Evolutionary conservation across 768 basidiomycete species (phyloP), one percentile per base, ranked within the genome.

Genomic region (Pulveroboletus sp.): DNA sequence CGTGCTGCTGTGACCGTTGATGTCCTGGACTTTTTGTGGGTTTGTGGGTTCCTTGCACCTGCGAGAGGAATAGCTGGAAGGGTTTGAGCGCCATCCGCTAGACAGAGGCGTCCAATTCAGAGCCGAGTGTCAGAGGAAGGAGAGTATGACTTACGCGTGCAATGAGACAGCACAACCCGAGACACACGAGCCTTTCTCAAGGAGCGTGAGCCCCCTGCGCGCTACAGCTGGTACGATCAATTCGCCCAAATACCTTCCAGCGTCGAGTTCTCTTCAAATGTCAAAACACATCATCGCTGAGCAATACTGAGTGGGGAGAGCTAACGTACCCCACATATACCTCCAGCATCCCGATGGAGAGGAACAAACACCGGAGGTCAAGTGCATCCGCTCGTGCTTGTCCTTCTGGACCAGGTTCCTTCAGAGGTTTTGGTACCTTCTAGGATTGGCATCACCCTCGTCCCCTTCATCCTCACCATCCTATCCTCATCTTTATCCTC

Each of bases 211-310:
- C 57, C 95, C 92, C 69, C 93, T 94, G 46, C 90, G 81, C 62
- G 86, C 84, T 39, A 97, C 89, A 5, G 91, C 82, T 3, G 95
- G 95, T 30, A 96, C 81, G 60, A 97, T 91, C 15, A 99, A 73
- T 58, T 97, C 92, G 9, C 89, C 74, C 66, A 82, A 18, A 76
- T 67, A 26, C 89, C 86, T 51, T 83, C 80, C 50, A 88, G 67
- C 5, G 81, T 83, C 7, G 84, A 81, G 61, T 86, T 85, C 51
- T 86, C 84, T 55, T 83, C 77, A 46, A 80, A 79, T 1, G 75
- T 78, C 77, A 79, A 47, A 24, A 32, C 0, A 11, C 5, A 3
- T 5, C 24, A 15, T 18, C 0, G 11, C 0, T 60, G 11, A 63
- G 45, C 31, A 9, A 2, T 24, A 24, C 18, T 10, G 15, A 36